phyloP scores from a whole-genome alignment of 140 eudicot species.

The Artemisia princeps region DNA sequence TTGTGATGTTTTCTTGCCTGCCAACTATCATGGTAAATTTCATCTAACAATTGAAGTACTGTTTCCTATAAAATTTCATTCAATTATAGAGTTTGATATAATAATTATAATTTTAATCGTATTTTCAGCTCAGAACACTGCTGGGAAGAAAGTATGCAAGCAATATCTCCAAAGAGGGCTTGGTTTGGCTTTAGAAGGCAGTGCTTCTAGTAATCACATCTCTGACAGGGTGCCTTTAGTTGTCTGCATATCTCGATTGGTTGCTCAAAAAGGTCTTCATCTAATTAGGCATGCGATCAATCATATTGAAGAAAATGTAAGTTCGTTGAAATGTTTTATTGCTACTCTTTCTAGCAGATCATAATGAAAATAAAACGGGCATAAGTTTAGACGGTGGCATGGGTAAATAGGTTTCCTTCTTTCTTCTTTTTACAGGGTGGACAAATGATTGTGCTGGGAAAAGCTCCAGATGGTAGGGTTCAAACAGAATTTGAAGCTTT shows the following conservation, averaged over 20 bases:
- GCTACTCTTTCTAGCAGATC: slow-evolving; percentile 6
- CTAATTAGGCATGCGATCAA: slow-evolving; percentile 64
- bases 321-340: slow-evolving; percentile 20
- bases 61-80: background rate
- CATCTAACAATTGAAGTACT: background rate
- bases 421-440: slow-evolving; percentile 54
- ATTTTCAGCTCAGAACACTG: slow-evolving; percentile 41
- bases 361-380: background rate
- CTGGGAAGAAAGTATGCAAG: slow-evolving; percentile 65
- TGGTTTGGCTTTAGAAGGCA: slow-evolving; percentile 49
- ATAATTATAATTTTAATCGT: background rate
- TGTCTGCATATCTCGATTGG: slow-evolving; percentile 78
- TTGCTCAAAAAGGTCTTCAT: slow-evolving; percentile 92
- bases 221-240: slow-evolving; percentile 53
- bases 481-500: slow-evolving; percentile 61
- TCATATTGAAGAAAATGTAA: slow-evolving; percentile 59
- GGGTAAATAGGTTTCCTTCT: background rate
- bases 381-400: background rate
- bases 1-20: slow-evolving; percentile 60
- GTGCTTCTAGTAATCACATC: background rate
- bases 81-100: background rate
- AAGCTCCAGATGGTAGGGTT: slow-evolving; percentile 61
- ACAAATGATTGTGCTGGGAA: slow-evolving; percentile 71
- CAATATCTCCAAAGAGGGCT: slow-evolving; percentile 67
- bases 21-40: slow-evolving; percentile 58